A percentile compares a stretch with the other conserved stretches of the same genome.
Evolutionary conservation across 495 filamentous ascomycete species (phyloP).

Genomic region (Podospora pseudocomata): DNA sequence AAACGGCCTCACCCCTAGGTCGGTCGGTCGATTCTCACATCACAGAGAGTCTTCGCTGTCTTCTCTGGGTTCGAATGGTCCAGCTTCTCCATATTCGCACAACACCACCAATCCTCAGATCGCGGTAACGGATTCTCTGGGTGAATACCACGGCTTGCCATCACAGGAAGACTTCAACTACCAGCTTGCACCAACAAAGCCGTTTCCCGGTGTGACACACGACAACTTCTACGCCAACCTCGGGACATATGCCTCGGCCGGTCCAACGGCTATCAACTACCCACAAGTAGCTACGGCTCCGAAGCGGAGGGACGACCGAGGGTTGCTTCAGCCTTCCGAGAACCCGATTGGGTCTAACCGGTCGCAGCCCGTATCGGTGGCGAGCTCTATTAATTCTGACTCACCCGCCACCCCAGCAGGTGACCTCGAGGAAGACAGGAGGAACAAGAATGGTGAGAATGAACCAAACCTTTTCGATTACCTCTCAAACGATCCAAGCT

Average conservation of each 20-base stretch:
- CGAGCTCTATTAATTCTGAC: constrained; percentile 50
- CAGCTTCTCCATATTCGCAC: constrained; percentile 51
- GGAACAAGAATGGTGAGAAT: constrained; percentile 46
- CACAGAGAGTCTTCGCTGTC: constrained; percentile 54
- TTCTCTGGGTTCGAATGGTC: constrained; percentile 52
- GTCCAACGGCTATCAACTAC: constrained; percentile 26
- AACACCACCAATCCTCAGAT: constrained; percentile 53
- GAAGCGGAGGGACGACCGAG: constrained; percentile 35
- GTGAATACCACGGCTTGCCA: constrained; percentile 38
- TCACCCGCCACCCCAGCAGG: constrained; percentile 54
- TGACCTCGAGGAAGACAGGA: constrained; percentile 46
- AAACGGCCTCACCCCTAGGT: constrained; percentile 39
- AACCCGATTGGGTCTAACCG: constrained; percentile 33
- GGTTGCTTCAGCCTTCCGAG: constrained; percentile 37
- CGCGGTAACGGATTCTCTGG: constrained; percentile 42
- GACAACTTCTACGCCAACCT: constrained; percentile 38
- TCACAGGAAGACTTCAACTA: constrained; percentile 41
- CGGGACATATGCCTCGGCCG: constrained; percentile 23
- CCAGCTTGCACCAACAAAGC: constrained; percentile 34
- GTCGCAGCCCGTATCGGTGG: constrained; percentile 46
- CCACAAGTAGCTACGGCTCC: constrained; percentile 29
- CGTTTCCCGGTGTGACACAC: constrained; percentile 25
- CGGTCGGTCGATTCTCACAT: constrained; percentile 40
- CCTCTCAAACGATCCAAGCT: constrained; percentile 46
- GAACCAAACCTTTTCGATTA: constrained; percentile 42